Percentiles rank a stretch among this genome's conserved stretches.
Conservation (phyloP, 192 early-diverging fungal genomes). For the Ramicandelaber brevisporus region DNA sequence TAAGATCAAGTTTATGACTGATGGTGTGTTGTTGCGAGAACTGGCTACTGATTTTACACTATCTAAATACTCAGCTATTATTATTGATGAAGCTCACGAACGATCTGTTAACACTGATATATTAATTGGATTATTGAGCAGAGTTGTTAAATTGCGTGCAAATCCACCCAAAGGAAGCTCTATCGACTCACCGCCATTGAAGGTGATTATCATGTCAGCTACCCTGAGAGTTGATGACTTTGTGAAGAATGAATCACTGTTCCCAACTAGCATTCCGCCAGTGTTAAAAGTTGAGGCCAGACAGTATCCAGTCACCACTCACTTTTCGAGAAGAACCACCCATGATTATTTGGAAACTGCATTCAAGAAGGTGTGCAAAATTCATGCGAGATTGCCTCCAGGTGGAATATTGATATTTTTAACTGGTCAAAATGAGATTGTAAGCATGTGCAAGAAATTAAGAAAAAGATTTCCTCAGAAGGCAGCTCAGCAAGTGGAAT, state of each 20-base stretch:
- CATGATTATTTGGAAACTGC: conserved; percentile 74
- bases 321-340: conserved; percentile 85
- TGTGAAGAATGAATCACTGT: conserved; percentile 55
- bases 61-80: conserved; percentile 81
- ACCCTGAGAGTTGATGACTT: conserved; percentile 96
- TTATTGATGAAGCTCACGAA: conserved; percentile 98
- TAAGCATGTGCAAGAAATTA: conserved; percentile 43
- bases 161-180: conserved; percentile 21
- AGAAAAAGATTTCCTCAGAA: conserved; percentile 34
- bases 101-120: conserved; percentile 94
- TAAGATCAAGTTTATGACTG: conserved; percentile 97
- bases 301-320: conserved; percentile 66
- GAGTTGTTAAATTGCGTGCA: conserved; percentile 61
- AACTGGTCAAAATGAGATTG: conserved; percentile 87
- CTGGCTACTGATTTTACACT: conserved; percentile 66
- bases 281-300: conserved; percentile 80
- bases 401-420: conserved; percentile 91
- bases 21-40: conserved; percentile 93
- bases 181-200: conserved; percentile 27
- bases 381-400: conserved; percentile 72
- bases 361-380: conserved; percentile 76
- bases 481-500: conserved; percentile 1
- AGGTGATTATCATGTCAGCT: conserved; percentile 96
- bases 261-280: conserved; percentile 37
- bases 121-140: conserved; percentile 82